Evolutionary conservation across 768 basidiomycete genomes (phyloP), one percentile per base, ranked within the genome.

Genomic region (Mycena polygramma): DNA sequence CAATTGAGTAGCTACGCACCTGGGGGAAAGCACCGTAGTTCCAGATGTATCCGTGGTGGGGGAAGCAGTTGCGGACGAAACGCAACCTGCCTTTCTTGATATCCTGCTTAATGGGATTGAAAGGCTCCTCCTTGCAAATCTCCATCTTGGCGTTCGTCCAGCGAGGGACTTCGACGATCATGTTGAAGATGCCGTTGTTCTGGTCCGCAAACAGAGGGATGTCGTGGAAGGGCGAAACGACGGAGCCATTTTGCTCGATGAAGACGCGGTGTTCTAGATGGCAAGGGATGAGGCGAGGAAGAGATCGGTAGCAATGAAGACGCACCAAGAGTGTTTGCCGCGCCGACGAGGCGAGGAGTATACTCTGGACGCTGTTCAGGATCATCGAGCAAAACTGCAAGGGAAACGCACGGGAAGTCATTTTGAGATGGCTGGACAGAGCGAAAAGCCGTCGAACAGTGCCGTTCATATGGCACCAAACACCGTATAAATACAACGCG

Each of bases 111-210:
- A 99, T 98, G 77, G 98, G 98, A 85, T 99, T 99, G 91, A 99
- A 95, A n/a, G 90, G 63, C 82, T 99, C 97, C 77, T 98, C 96
- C 84, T 98, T 99, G 83, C 89, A 97, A 82, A 98, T 98, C 85
- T 99, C 98, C 93, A 99, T 94, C 89, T 99, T 99, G 63, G 98
- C 98, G 87, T 99, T 98, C 82, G 97, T 98, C 98, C 98, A 99
- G 78, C 98, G 94, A 57, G 98, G 98, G 66, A 97, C 90, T 85
- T 98, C 95, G 83, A 98, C 96, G 82, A 98, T 86, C 95, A 99
- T 98, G 92, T 98, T 99, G 85, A 98, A 88, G 86, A 98, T 92
- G 78, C 94, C 94, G 82, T 93, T 94, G 85, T 86, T 92, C 86
- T 92, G 94, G 84, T 99, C 96, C 63, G 96, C 96, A 81, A 98